These are phyloP conservation scores for Phytophthora sansomeana DNA, from an alignment of 352 stramenopile species.

Conservation along the genomic window DNA sequence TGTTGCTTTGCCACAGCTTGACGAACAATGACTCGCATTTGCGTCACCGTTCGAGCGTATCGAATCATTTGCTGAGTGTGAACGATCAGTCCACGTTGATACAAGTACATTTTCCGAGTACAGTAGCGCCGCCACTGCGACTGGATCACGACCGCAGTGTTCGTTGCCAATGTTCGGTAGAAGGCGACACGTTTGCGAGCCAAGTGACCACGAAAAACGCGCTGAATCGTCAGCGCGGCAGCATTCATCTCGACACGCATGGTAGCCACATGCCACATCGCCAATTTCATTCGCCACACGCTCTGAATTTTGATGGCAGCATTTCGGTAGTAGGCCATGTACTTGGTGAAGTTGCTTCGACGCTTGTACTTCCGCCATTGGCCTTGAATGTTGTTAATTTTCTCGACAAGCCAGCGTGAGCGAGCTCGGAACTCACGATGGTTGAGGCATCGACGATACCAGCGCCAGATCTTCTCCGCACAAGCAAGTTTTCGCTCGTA, in stretches of 20 bases:
- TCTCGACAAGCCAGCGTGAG: conserved; percentile 56
- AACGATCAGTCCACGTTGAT: conserved; percentile 42
- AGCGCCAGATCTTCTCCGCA: conserved; percentile 47
- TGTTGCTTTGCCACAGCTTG: conserved; percentile 39
- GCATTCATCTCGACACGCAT: conserved; percentile 43
- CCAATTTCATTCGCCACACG: conserved; percentile 54
- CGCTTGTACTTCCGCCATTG: conserved; percentile 63
- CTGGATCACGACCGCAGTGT: conserved; percentile 45
- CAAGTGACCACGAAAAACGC: conserved; percentile 49
- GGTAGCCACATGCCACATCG: conserved; percentile 31
- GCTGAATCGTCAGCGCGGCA: conserved; percentile 48
- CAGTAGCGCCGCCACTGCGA: conserved; percentile 47
- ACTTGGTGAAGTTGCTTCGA: conserved; percentile 40
- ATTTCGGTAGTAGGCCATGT: conserved; percentile 48
- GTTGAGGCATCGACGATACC: conserved; percentile 58
- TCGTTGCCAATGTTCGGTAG: conserved; percentile 40
- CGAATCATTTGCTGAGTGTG: conserved; percentile 47
- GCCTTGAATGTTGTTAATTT: conserved; percentile 62
- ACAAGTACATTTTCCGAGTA: conserved; percentile 32
- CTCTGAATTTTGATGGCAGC: conserved; percentile 53
- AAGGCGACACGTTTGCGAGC: conserved; percentile 34
- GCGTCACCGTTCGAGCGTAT: conserved; percentile 45
- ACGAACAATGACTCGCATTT: conserved; percentile 35
- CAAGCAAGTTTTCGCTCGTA: conserved; percentile 30
- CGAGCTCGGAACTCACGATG: conserved; percentile 41